phyloP scores from a whole-genome alignment of 306 rosid species.

The Vigna reflexopilosa region DNA sequence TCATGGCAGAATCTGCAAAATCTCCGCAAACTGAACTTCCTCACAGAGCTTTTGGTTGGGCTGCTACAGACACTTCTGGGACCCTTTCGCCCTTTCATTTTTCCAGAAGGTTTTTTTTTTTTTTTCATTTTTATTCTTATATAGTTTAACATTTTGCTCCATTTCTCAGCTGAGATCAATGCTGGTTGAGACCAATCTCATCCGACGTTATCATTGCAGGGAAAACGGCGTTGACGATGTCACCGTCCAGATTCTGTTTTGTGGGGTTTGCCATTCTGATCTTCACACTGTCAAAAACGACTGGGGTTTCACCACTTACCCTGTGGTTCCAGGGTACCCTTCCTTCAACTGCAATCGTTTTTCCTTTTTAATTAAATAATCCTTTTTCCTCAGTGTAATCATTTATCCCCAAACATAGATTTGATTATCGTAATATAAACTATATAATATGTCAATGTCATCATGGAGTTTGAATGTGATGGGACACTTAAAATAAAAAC shows the following conservation, averaged over 20 bases:
- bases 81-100: conserved; percentile 58
- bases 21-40: conserved; percentile 46
- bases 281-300: conserved; percentile 76
- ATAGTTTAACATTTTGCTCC: too few relatives aligned
- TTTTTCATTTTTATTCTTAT: neutral
- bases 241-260: conserved; percentile 67
- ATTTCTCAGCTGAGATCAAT: neutral
- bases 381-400: neutral
- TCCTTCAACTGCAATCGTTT: neutral
- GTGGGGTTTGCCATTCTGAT: conserved; percentile 97
- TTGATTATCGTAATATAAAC: neutral
- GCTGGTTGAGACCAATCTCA: neutral
- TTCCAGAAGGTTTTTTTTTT: conserved; percentile 51
- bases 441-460: conserved; percentile 15
- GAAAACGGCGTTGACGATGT: conserved; percentile 81
- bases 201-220: conserved; percentile 53
- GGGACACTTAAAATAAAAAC: neutral
- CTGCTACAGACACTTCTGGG: conserved; percentile 58
- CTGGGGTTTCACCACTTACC: conserved; percentile 82
- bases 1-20: conserved; percentile 52
- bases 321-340: conserved; percentile 88
- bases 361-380: neutral
- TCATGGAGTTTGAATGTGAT: conserved; percentile 1
- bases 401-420: neutral
- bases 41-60: conserved; percentile 58